Conservation (phyloP, 2,329 filamentous ascomycete species). For the Dendrostoma leiphaemia region DNA sequence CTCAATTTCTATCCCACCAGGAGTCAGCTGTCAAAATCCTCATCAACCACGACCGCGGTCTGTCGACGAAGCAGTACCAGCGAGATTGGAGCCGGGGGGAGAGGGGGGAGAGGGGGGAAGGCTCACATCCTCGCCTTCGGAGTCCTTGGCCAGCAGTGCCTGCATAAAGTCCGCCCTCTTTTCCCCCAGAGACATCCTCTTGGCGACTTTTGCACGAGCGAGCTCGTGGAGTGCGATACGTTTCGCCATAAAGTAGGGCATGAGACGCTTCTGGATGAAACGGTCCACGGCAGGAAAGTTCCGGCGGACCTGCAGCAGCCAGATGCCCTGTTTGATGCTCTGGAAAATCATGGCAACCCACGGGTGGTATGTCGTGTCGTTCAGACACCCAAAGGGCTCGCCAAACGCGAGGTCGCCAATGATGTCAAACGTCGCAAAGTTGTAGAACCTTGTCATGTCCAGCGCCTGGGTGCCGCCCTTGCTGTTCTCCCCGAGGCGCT, state of each 20-base stretch:
- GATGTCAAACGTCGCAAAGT: constrained; percentile 28
- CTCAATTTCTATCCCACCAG: constrained; percentile 8
- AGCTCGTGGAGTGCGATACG: not conserved
- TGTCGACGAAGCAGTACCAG: not conserved
- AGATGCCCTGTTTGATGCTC: not conserved
- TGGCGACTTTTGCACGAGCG: not conserved
- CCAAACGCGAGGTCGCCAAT: constrained; percentile 20
- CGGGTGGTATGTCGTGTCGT: constrained; percentile 6
- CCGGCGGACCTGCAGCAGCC: not conserved
- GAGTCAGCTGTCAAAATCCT: not conserved
- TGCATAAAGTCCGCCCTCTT: constrained; percentile 12
- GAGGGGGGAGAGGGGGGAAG: not conserved
- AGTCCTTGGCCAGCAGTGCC: constrained; percentile 4
- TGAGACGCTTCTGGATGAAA: not conserved
- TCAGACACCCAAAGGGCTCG: constrained; percentile 8
- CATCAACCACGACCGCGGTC: not conserved
- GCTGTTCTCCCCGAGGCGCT: constrained; percentile 25
- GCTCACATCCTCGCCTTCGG: not conserved
- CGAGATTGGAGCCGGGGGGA: no score
- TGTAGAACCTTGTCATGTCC: constrained; percentile 27
- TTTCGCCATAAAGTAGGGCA: not conserved
- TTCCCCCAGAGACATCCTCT: not conserved
- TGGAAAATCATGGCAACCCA: constrained; percentile 6
- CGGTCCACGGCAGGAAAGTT: not conserved
- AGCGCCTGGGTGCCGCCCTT: constrained; percentile 18